Evolutionary conservation across 2,329 filamentous ascomycete species (phyloP).

Genomic region (Cercospora nicotianae): DNA sequence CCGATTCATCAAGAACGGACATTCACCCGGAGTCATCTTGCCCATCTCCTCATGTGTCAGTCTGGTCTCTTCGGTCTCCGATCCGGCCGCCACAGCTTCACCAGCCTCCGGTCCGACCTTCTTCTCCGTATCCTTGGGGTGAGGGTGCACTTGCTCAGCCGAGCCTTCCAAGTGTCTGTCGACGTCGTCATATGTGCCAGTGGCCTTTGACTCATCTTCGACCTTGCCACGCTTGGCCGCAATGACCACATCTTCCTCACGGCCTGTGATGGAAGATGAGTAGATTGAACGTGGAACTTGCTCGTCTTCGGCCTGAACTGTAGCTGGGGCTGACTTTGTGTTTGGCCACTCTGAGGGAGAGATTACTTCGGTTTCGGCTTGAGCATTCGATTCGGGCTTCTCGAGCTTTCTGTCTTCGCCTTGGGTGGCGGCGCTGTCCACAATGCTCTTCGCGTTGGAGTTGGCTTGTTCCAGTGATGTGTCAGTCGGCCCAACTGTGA

Average conservation of each 20-base stretch:
- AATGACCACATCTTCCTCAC: slow-evolving; percentile 19
- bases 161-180: slow-evolving; percentile 36
- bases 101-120: slow-evolving; percentile 37
- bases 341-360: slow-evolving; percentile 7
- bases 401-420: slow-evolving; percentile 24
- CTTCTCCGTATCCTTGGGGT: slow-evolving; percentile 39
- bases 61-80: slow-evolving; percentile 37
- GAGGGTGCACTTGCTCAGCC: slow-evolving; percentile 37
- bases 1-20: slow-evolving; percentile 43
- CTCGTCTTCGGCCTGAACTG: not conserved
- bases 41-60: slow-evolving; percentile 44
- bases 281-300: slow-evolving; percentile 23
- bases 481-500: not conserved
- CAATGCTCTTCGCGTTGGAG: slow-evolving; percentile 22
- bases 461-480: not conserved
- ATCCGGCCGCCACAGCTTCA: slow-evolving; percentile 40
- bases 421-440: slow-evolving; percentile 29
- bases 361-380: slow-evolving; percentile 18
- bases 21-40: slow-evolving; percentile 34
- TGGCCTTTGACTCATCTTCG: slow-evolving; percentile 29
- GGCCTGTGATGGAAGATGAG: slow-evolving; percentile 30
- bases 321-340: not conserved
- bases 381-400: slow-evolving; percentile 28
- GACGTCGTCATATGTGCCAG: slow-evolving; percentile 32
- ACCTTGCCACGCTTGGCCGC: slow-evolving; percentile 15